These are phyloP conservation scores for Acer saccharum DNA, from an alignment of 345 rosid species.

Conservation along the genomic window DNA sequence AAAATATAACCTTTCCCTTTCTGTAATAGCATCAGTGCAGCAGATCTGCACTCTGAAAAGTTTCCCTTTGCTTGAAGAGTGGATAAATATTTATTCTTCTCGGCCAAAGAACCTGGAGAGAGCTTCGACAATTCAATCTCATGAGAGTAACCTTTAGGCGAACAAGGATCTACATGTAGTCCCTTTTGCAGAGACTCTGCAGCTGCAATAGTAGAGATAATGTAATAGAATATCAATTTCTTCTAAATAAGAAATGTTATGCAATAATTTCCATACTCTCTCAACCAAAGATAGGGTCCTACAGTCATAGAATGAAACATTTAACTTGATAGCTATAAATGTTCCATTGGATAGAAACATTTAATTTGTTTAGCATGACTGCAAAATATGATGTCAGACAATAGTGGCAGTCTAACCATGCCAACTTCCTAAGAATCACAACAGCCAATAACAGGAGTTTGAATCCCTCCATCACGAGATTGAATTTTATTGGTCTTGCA, in stretches of 20 bases:
- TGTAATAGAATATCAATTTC: background rate
- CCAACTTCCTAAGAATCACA: background rate
- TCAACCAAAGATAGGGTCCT: background rate
- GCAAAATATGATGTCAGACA: background rate
- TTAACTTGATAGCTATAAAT: background rate
- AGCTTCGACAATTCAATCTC: slow-evolving; percentile 31
- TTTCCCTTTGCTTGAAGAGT: slow-evolving; percentile 66
- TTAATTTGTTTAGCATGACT: background rate
- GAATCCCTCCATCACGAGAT: background rate
- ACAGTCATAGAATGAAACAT: background rate
- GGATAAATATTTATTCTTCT: slow-evolving; percentile 34
- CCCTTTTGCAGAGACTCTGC: slow-evolving; percentile 39
- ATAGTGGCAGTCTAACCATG: background rate
- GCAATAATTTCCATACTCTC: background rate
- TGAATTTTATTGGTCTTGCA: background rate
- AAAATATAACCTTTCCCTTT: slow-evolving; percentile 67
- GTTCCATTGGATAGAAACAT: background rate
- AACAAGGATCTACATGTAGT: slow-evolving; percentile 70
- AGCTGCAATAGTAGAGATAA: slow-evolving; percentile 40
- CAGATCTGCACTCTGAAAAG: slow-evolving; percentile 90
- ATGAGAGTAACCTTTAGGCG: slow-evolving; percentile 68
- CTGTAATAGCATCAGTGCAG: slow-evolving; percentile 58
- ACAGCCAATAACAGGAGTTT: background rate
- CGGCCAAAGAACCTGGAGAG: slow-evolving; percentile 44
- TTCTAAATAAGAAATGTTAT: background rate